A percentile compares a stretch with the other conserved stretches of the same genome.
Conservation (phyloP, 768 basidiomycete species). For the Serendipita sp. region DNA sequence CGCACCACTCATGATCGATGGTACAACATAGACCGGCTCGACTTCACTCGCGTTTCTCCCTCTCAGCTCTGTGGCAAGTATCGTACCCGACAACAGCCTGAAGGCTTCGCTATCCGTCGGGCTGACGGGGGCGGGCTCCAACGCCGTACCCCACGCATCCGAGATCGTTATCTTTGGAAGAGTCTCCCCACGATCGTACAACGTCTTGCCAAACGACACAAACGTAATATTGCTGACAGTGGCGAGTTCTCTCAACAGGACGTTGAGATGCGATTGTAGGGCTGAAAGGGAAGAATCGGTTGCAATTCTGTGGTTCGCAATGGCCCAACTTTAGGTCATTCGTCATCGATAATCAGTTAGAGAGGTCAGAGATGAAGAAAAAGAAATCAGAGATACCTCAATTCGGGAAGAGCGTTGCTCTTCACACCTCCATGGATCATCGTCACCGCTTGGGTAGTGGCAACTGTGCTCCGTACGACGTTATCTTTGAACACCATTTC, state of each 20-base stretch:
- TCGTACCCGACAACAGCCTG: constrained; percentile 43
- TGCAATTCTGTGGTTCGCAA: constrained; percentile 60
- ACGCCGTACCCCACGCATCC: constrained; percentile 30
- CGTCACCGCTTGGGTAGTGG: constrained; percentile 69
- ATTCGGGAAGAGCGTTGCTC: constrained; percentile 67
- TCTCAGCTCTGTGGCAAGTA: constrained; percentile 30
- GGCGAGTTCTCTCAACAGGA: constrained; percentile 9
- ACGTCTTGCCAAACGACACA: constrained; percentile 8
- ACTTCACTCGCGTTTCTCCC: constrained; percentile 8
- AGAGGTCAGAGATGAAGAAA: neutral
- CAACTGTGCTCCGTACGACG: constrained; percentile 31
- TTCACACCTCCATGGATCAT: constrained; percentile 48
- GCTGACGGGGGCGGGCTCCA: constrained; percentile 59
- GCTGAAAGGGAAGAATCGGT: constrained; percentile 22
- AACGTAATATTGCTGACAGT: constrained; percentile 9
- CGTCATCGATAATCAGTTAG: neutral
- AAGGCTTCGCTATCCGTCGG: constrained; percentile 28
- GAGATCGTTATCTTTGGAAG: constrained; percentile 12
- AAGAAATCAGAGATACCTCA: constrained; percentile 16
- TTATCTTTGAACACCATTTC: constrained; percentile 25
- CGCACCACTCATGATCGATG: constrained; percentile 5
- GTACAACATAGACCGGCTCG: neutral
- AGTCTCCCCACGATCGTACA: constrained; percentile 8
- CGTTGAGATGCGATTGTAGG: constrained; percentile 1
- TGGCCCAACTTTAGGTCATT: constrained; percentile 28